Evolutionary conservation across 371 early-diverging fungal genomes (phyloP), one percentile per base, ranked within the genome.

Genomic region (Saksenaea oblongispora): DNA sequence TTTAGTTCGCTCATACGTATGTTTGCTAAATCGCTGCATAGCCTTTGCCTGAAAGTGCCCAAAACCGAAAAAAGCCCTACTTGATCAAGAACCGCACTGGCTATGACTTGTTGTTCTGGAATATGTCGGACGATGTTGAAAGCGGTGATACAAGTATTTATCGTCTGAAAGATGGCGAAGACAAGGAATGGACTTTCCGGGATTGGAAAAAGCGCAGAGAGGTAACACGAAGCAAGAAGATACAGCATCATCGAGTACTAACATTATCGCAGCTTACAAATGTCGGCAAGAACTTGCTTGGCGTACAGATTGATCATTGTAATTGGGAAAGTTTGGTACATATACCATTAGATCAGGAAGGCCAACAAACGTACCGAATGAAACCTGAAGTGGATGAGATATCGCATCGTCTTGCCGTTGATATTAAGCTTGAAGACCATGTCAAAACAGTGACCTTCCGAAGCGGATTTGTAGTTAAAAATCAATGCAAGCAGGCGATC

Each of bases 161-260:
- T 10, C 58, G 73, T 31, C 61, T 92, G 2, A 60, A 71, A 18
- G 79, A 90, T 59, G 84, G 87, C 14, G 72, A 82, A 28, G 87
- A 87, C 9, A 68, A 86, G 8, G 82, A 89, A 4, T 95, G 93
- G 93, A 84, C 86, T 0, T 95, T 95, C 53, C 87, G 92, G 17
- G 91, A 94, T 69, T 95, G 93, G 93, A 83, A 89, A 35, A 81
- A 80, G 14, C 84, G 89, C 63, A 81, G 93, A 57, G 91, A 91
- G 78, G 87, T 80, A 67, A 61, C 65, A 14, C n/a, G 5, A 15
- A 10, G 5, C 1, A 34, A 22, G n/a, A n/a, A 18, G 10, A 22
- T n/a, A 4, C 13, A 26, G 3, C 22, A 37, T n/a, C 37, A 5
- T 2, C 37, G 37, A n/a, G 15, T 36, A 18, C 7, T 17, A 17